Conservation (phyloP, 495 filamentous ascomycete species). For the Entonaema liquescens region DNA sequence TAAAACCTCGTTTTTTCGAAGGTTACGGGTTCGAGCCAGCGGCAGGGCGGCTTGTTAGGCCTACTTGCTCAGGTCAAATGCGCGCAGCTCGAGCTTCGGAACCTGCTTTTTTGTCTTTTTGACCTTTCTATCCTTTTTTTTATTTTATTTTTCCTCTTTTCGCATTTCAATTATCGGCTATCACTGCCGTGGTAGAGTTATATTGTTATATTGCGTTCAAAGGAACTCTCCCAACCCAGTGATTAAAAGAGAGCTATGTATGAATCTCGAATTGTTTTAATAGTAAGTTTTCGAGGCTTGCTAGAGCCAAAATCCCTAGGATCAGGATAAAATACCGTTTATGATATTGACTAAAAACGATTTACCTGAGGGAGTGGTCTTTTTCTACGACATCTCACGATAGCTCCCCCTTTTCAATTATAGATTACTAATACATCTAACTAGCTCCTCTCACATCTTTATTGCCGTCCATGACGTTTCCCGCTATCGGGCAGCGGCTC, state of each 20-base stretch:
- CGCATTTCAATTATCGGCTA: too few species aligned
- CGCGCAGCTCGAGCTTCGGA: neutral
- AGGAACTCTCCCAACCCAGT: too few species aligned
- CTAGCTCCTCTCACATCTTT: neutral
- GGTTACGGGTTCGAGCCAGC: neutral
- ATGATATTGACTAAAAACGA: too few species aligned
- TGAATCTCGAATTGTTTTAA: too few species aligned
- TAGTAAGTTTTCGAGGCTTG: too few species aligned
- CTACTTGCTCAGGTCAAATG: neutral
- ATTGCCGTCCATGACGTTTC: neutral
- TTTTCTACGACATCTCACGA: neutral
- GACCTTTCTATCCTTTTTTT: neutral
- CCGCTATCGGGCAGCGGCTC: neutral
- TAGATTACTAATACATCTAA: neutral
- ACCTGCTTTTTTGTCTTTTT: neutral
- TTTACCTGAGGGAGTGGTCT: too few species aligned
- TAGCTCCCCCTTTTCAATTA: neutral
- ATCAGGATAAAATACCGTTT: too few species aligned
- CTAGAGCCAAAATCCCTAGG: too few species aligned
- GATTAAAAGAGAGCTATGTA: too few species aligned
- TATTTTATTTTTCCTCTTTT: neutral
- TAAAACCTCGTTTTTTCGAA: neutral
- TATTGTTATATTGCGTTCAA: too few species aligned
- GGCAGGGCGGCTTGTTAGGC: neutral
- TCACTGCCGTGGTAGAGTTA: too few species aligned